A percentile compares a stretch with the other conserved stretches of the same genome.
Evolutionary conservation across 2,329 filamentous ascomycete genomes (phyloP).

Genomic region (Pochonia chlamydosporia): DNA sequence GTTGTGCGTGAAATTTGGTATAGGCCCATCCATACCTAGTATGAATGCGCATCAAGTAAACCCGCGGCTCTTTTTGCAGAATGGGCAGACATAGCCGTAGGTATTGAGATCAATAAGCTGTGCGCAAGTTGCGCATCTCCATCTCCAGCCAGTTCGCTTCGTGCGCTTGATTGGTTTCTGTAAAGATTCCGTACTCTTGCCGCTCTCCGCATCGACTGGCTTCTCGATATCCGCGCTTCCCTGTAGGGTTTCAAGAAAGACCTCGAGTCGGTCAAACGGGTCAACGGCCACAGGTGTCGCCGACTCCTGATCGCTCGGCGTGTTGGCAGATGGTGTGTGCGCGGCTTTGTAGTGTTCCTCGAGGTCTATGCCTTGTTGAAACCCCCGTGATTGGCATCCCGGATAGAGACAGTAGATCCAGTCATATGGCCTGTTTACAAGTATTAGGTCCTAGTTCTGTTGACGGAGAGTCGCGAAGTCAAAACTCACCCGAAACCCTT

Average conservation of each 20-base stretch:
- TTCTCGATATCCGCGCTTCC: background rate
- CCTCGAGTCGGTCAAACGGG: background rate
- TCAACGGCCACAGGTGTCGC: background rate
- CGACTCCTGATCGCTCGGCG: background rate
- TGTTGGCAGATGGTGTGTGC: background rate
- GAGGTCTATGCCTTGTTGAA: background rate
- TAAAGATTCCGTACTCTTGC: background rate
- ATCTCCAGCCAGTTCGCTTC: background rate
- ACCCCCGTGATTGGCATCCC: background rate
- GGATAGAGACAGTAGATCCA: background rate
- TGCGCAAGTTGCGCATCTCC: background rate
- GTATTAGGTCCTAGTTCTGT: background rate
- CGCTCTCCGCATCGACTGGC: background rate
- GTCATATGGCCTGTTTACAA: background rate
- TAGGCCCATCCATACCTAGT: too few relatives aligned
- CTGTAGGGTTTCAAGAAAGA: background rate
- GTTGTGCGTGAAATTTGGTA: too few relatives aligned
- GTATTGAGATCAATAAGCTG: background rate
- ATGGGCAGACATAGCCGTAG: background rate
- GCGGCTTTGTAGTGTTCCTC: background rate
- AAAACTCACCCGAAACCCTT: background rate
- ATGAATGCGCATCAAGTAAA: background rate
- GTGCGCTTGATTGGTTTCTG: background rate
- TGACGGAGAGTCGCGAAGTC: background rate
- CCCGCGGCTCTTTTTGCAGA: background rate